phyloP scores from a whole-genome alignment of 2,329 filamentous ascomycete genomes.

The Parastagonospora avenae region DNA sequence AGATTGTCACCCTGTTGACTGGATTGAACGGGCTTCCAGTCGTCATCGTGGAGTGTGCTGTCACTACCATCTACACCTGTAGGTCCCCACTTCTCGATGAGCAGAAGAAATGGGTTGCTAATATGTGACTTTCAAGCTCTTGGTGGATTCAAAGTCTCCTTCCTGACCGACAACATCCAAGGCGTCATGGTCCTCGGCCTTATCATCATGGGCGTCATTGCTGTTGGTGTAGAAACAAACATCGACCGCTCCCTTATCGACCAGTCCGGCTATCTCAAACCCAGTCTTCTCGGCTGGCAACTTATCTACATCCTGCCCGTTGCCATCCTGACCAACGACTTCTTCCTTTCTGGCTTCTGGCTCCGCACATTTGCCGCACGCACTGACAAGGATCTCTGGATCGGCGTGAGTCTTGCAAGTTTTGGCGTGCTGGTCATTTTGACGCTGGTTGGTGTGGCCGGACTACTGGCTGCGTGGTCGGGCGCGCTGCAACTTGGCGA shows the following conservation, averaged over 20 bases:
- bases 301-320: constrained; percentile 83
- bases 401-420: constrained; percentile 73
- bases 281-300: constrained; percentile 79
- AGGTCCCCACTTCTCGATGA: constrained; percentile 26
- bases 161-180: constrained; percentile 82
- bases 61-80: constrained; percentile 87
- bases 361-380: constrained; percentile 80
- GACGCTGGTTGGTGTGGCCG: constrained; percentile 72
- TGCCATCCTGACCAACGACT: constrained; percentile 81
- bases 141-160: constrained; percentile 82
- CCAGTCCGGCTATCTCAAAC: constrained; percentile 69
- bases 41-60: constrained; percentile 75
- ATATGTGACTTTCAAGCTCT: constrained; percentile 59
- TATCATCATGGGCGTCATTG: constrained; percentile 75
- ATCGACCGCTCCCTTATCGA: constrained; percentile 73
- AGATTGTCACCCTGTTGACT: constrained; percentile 76
- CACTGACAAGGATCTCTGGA: constrained; percentile 77
- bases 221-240: constrained; percentile 75
- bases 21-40: constrained; percentile 75
- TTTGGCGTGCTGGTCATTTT: constrained; percentile 69
- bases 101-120: neutral
- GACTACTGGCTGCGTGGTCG: constrained; percentile 78
- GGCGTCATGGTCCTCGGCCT: constrained; percentile 77
- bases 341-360: constrained; percentile 86
- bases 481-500: constrained; percentile 70